Evolutionary conservation across 176 grass and related monocot species (phyloP).

Genomic region (Lolium multiflorum): DNA sequence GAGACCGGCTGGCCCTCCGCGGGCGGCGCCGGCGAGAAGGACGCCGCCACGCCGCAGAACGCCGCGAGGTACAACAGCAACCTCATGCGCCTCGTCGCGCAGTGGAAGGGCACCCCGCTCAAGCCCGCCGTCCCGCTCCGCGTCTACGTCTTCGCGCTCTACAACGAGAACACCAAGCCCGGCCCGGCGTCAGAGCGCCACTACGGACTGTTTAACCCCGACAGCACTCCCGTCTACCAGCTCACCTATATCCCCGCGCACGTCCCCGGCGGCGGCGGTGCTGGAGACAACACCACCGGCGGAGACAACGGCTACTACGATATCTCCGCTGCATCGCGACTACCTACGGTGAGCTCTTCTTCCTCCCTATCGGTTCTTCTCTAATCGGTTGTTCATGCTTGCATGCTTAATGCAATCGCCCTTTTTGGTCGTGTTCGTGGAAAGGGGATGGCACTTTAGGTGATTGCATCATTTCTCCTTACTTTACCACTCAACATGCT

Average conservation of each 20-base stretch:
- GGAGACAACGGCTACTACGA: constrained; percentile 41
- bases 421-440: background rate
- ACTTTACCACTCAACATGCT: constrained; percentile 26
- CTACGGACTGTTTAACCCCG: constrained; percentile 75
- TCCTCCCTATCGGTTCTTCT: background rate
- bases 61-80: constrained; percentile 84
- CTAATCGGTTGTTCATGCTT: background rate
- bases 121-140: constrained; percentile 56
- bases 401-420: background rate
- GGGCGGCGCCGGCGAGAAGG: constrained; percentile 54
- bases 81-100: constrained; percentile 64
- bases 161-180: constrained; percentile 78
- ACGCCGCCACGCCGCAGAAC: constrained; percentile 64
- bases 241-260: constrained; percentile 50
- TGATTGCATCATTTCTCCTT: constrained; percentile 37
- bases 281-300: constrained; percentile 1
- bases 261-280: constrained; percentile 26
- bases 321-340: constrained; percentile 28
- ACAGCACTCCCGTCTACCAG: constrained; percentile 68
- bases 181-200: constrained; percentile 71
- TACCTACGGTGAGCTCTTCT: constrained; percentile 29
- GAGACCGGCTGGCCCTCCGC: constrained; percentile 84
- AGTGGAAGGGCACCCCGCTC: constrained; percentile 74
- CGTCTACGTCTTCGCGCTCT: constrained; percentile 82
- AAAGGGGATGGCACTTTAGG: constrained; percentile 25